These are phyloP conservation scores for Striga asiatica DNA, from an alignment of 257 asterid genomes.

Conservation along the genomic window DNA sequence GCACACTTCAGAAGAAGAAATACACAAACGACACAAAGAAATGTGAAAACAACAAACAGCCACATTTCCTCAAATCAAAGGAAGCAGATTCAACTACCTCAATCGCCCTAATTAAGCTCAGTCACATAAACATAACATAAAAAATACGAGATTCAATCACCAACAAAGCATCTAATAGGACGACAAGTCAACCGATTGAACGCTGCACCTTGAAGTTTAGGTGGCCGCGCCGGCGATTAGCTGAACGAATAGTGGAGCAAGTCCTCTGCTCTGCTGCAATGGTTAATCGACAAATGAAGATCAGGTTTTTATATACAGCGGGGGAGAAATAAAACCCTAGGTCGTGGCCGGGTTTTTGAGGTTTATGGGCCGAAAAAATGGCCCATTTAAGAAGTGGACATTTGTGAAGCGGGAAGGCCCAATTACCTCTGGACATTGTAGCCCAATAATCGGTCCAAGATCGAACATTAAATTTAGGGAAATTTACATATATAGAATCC, in stretches of 20 bases:
- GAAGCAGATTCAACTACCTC: background rate
- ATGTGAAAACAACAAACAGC: background rate
- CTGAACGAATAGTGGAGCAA: conserved; percentile 10
- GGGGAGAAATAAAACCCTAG: conserved; percentile 4
- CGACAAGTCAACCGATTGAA: background rate
- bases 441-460: too few species aligned
- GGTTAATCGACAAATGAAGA: background rate
- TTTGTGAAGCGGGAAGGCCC: too few species aligned
- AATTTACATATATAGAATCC: too few species aligned
- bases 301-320: conserved; percentile 6
- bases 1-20: background rate
- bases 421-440: too few species aligned
- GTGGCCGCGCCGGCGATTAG: conserved; percentile 12
- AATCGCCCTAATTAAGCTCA: background rate
- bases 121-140: background rate
- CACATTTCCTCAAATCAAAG: background rate
- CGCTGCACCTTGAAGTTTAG: background rate
- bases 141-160: background rate
- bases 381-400: background rate
- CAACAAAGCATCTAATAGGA: background rate
- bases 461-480: too few species aligned
- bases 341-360: background rate
- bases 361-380: background rate
- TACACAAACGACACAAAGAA: background rate
- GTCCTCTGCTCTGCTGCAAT: background rate